Evolutionary conservation across 73 alveolate species (phyloP), one percentile per base, ranked within the genome.

Genomic region (Tetrahymena thermophila): DNA sequence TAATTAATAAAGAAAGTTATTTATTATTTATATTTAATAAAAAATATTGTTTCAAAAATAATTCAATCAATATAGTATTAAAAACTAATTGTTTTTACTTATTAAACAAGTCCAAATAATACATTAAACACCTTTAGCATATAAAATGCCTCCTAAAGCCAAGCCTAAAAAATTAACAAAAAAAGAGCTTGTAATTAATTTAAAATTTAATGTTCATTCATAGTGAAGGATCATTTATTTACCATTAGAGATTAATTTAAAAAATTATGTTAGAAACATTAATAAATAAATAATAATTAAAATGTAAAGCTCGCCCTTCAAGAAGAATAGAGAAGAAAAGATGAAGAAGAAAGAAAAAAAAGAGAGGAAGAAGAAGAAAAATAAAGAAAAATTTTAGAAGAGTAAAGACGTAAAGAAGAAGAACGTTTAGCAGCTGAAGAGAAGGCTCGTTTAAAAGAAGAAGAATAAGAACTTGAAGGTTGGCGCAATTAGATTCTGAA

Each of bases 341-440:
- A 71, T 71, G 89, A 71, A 71, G 89, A 71, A 71, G 89, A 71
- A 71, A 71, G 89, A 71, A 71, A 71, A 31, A 71, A 71, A 11
- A 71, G 89, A 71, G 89, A 71, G 89, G 89, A 71, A 31, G 89
- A 71, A 8, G 89, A 71, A n/a, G 89, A 71, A 31, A 71, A 71
- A 19, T 40, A 71, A 28, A 71, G 89, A 31, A 71, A 71, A 71
- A 71, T 71, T 71, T 71, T 71, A 71, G 89, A 71, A 25, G 89
- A 71, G 37, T n/a, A 71, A n/a, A 71, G 89, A 71, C 35, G 89
- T 28, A 71, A 71, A 13, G 89, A 71, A 71, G 89, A 71, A 71
- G 89, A 71, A 34, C 89, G 89, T 71, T 71, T 71, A 71, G 89
- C 89, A 23, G 89, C 89, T 71, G 89, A 71, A n/a, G 89, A 71